Evolutionary conservation across 805 yeast species (phyloP), one percentile per base, ranked within the genome.

Genomic region (Metschnikowia proteae): DNA sequence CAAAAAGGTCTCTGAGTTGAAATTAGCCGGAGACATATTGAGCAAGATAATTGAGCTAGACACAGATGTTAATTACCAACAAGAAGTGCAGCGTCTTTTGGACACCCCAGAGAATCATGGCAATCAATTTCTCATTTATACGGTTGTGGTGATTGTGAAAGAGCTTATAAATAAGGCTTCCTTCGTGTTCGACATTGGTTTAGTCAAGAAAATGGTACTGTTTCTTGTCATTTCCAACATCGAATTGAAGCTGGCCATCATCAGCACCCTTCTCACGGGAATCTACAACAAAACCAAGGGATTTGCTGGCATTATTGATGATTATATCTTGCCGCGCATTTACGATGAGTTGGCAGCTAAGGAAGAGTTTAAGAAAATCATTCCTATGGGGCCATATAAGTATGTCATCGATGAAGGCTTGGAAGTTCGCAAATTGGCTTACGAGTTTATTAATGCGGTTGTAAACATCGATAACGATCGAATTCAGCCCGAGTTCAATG

Each of bases 321-420:
- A 61, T 2, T 52, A 50, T 22, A 67, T 83, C 2, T 64, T 85
- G 36, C 81, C 86, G 0, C 59, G 63, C 0, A 66, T 86, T 3
- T 76, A 76, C 54, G 67, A 65, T 4, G 88, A 86, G 59, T 71
- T 86, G 40, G 66, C 65, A 9, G 73, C 83, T 0, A 78, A 78
- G 54, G 77, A 75, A 30, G 77, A 79, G 48, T 82, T 80, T 57
- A 79, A 84, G 39, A 82, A 82, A 47, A 70, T 75, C 17, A 83
- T 88, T 31, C 85, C 84, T 41, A 87, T 89, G 80, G 96, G 96
- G 1, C 95, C 96, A 0, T 88, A 85, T 71, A 87, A 86, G 60
- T 91, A 87, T 61, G 82, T 82, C 52, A 78, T 87, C 35, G 96
- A 88, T 58, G 84, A 83, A 55, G 94, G 90, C 0, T 70, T 86